Conservation (phyloP, 768 basidiomycete genomes). For the Aureoboletus auriporus region DNA sequence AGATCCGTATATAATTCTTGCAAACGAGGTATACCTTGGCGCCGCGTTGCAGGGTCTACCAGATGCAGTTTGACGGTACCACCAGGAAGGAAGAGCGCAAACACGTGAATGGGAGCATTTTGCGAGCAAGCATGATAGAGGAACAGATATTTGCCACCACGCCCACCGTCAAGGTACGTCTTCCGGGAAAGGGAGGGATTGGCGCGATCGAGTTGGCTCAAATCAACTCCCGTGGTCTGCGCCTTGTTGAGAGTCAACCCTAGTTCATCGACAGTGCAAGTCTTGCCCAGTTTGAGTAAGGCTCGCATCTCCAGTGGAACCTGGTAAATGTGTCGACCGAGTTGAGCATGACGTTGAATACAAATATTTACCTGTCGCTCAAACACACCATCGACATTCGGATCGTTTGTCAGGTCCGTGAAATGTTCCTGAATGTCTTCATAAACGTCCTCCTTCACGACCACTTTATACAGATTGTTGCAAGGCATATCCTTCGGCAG, state of each 20-base stretch:
- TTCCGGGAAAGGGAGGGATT: constrained; percentile 53
- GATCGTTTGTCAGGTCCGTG: constrained; percentile 87
- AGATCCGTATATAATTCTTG: constrained; percentile 68
- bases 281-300: constrained; percentile 78
- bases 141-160: constrained; percentile 72
- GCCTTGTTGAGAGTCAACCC: constrained; percentile 78
- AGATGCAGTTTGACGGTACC: constrained; percentile 75
- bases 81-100: constrained; percentile 78
- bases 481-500: constrained; percentile 78
- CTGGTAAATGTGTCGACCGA: constrained; percentile 33
- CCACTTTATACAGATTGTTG: constrained; percentile 76
- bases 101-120: constrained; percentile 75
- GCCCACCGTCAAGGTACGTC: constrained; percentile 72
- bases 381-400: constrained; percentile 92
- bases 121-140: constrained; percentile 83
- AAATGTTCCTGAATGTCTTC: constrained; percentile 87
- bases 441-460: constrained; percentile 81
- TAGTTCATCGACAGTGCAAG: constrained; percentile 64
- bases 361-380: constrained; percentile 73
- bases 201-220: constrained; percentile 72
- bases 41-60: constrained; percentile 85
- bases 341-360: background rate
- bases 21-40: constrained; percentile 79
- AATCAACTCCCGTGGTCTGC: constrained; percentile 76
- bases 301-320: constrained; percentile 81